Conservation (phyloP, 1,284 basidiomycete species). For the Ceratobasidium sp. region DNA sequence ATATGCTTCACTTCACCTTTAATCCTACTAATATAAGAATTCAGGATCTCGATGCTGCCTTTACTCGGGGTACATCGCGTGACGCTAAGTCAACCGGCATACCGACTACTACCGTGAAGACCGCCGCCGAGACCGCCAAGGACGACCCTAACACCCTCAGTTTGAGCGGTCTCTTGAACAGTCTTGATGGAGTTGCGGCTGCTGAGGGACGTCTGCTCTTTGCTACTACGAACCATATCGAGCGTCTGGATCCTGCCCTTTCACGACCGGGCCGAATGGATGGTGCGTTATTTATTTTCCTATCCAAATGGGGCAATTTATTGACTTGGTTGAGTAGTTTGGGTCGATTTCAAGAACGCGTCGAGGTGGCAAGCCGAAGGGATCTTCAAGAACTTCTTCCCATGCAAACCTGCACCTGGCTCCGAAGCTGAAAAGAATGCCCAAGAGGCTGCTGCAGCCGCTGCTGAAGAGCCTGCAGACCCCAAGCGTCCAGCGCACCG, state of each 20-base stretch:
- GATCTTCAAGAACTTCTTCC: constrained; percentile 93
- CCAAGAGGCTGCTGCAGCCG: constrained; percentile 64
- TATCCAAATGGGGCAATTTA: background rate
- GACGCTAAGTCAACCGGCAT: constrained; percentile 80
- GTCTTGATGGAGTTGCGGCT: constrained; percentile 87
- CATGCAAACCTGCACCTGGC: constrained; percentile 62
- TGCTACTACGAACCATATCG: constrained; percentile 74
- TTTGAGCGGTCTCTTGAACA: constrained; percentile 84
- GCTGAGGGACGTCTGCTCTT: constrained; percentile 73
- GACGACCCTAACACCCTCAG: constrained; percentile 81
- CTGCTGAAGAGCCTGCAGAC: constrained; percentile 50
- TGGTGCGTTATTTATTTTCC: constrained; percentile 8
- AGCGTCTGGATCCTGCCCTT: constrained; percentile 77
- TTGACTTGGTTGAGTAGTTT: constrained; percentile 61
- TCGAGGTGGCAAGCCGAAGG: constrained; percentile 87
- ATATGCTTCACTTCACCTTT: constrained; percentile 11
- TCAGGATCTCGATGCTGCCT: constrained; percentile 80
- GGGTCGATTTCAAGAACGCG: constrained; percentile 86
- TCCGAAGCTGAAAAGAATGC: constrained; percentile 53
- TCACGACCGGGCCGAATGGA: constrained; percentile 47
- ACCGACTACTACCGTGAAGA: constrained; percentile 62
- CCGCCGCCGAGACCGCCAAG: constrained; percentile 57
- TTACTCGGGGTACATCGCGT: constrained; percentile 84
- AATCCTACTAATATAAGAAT: constrained; percentile 1
- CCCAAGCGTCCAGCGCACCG: constrained; percentile 44